Percentiles rank a stretch among this genome's conserved stretches.
These are phyloP conservation scores for Nitzschia palea DNA, from an alignment of 108 stramenopile species.

Conservation along the genomic window DNA sequence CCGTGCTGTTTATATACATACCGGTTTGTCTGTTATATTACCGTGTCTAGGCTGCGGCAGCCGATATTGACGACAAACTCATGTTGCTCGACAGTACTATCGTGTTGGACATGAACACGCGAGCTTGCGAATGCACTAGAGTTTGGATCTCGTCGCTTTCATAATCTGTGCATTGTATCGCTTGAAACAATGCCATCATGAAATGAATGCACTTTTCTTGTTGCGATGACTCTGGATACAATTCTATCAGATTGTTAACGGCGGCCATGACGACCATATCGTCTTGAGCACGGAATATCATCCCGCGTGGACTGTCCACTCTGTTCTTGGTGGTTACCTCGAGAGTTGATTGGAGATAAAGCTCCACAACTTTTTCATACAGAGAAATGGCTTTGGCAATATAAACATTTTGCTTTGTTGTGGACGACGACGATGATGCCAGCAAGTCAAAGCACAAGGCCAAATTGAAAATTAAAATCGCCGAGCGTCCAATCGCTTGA, in stretches of 20 bases:
- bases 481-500: not conserved
- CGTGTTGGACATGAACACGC: too few species aligned
- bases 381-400: not conserved
- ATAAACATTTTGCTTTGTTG: not conserved
- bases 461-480: not conserved
- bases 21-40: too few species aligned
- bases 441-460: not conserved
- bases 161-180: too few species aligned
- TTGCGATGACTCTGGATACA: not conserved
- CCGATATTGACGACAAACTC: too few species aligned
- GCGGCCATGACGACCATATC: conserved; percentile 1
- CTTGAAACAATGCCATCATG: too few species aligned
- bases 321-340: not conserved
- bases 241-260: not conserved
- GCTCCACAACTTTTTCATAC: not conserved
- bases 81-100: too few species aligned
- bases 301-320: not conserved
- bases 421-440: not conserved
- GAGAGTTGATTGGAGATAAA: not conserved
- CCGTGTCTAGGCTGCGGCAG: too few species aligned
- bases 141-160: too few species aligned
- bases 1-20: too few species aligned
- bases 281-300: not conserved
- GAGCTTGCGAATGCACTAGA: too few species aligned
- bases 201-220: not conserved